Conservation (phyloP, 371 early-diverging fungal genomes). For the Mortierella sp. region DNA sequence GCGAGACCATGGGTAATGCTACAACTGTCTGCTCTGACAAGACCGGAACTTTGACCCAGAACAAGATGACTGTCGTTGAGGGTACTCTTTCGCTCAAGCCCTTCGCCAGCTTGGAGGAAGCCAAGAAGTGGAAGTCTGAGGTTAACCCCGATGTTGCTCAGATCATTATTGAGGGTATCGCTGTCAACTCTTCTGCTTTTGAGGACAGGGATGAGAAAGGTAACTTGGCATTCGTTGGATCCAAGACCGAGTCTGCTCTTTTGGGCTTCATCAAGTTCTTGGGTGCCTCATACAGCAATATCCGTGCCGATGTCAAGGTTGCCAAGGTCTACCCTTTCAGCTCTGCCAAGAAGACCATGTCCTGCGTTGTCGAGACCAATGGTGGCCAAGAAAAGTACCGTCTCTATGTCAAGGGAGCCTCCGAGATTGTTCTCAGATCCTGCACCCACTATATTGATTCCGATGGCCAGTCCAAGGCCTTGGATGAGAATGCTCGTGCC, state of each 20-base stretch:
- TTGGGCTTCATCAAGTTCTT: slow-evolving; percentile 77
- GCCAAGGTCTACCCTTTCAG: slow-evolving; percentile 83
- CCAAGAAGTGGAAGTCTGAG: slow-evolving; percentile 60
- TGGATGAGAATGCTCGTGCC: slow-evolving; percentile 64
- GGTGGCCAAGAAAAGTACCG: slow-evolving; percentile 65
- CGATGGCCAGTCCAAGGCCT: slow-evolving; percentile 63
- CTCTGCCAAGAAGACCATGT: slow-evolving; percentile 87
- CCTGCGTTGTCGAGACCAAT: slow-evolving; percentile 67
- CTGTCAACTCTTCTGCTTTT: slow-evolving; percentile 93
- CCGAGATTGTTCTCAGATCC: slow-evolving; percentile 80
- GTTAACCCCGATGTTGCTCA: slow-evolving; percentile 54
- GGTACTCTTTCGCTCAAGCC: slow-evolving; percentile 67
- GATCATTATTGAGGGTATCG: slow-evolving; percentile 72
- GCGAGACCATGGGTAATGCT: slow-evolving; percentile 95
- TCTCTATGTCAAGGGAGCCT: slow-evolving; percentile 85
- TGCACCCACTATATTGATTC: slow-evolving; percentile 74
- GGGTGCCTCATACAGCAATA: slow-evolving; percentile 72
- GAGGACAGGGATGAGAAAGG: slow-evolving; percentile 86
- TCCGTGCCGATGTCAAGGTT: slow-evolving; percentile 68
- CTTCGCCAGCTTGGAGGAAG: slow-evolving; percentile 58
- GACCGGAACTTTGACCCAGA: slow-evolving; percentile 92
- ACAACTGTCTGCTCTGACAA: slow-evolving; percentile 95
- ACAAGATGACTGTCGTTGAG: slow-evolving; percentile 94
- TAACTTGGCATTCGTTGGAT: slow-evolving; percentile 82
- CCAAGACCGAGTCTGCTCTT: slow-evolving; percentile 95